Evolutionary conservation across 768 basidiomycete species (phyloP), one percentile per base, ranked within the genome.

Genomic region (Crassisporium funariophilum): DNA sequence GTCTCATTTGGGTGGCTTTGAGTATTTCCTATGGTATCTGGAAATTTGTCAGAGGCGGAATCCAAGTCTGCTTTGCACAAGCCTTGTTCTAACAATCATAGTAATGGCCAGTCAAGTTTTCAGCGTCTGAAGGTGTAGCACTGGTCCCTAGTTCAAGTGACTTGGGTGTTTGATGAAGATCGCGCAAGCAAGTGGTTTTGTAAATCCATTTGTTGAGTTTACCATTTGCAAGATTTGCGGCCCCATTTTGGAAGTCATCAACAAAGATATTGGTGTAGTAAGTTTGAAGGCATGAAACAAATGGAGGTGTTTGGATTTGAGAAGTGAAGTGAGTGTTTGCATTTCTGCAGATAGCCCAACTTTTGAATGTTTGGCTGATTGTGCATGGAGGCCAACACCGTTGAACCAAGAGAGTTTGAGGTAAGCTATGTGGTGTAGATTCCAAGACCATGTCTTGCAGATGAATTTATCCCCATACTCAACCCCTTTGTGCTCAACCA

Each of bases 401-500:
- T 58, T 46, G 5, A 56, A 56, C 38, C 63, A 55, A 5, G 66
- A 58, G 8, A 54, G 46, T 47, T 68, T 68, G n/a, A 71, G 40
- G 5, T 55, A 51, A 12, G 56, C 57, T 29, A 71, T 55, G 29
- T 65, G 56, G 35, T 65, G 62, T 3, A 69, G 35, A 39, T 71
- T 69, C 0, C 60, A 61, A 8, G 66, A 61, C 35, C 60, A 47
- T 8, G 61, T 46, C 11, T 60, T 37, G 11, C 65, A 61, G n/a
- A 68, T 54, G 44, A 62, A 66, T 5, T 48, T 17, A 15, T 52
- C 50, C 5, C 59, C 67, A 53, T 63, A 69, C 3, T 63, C 61
- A 5, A 54, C 43, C 17, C 62, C 65, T 31, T 66, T 63, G 1
- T 50, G 48, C n/a, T 60, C 47, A 2, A 65, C 59, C 5, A 60